These are phyloP conservation scores for Escovopsis weberi DNA, from an alignment of 2,329 filamentous ascomycete genomes.

Conservation along the genomic window DNA sequence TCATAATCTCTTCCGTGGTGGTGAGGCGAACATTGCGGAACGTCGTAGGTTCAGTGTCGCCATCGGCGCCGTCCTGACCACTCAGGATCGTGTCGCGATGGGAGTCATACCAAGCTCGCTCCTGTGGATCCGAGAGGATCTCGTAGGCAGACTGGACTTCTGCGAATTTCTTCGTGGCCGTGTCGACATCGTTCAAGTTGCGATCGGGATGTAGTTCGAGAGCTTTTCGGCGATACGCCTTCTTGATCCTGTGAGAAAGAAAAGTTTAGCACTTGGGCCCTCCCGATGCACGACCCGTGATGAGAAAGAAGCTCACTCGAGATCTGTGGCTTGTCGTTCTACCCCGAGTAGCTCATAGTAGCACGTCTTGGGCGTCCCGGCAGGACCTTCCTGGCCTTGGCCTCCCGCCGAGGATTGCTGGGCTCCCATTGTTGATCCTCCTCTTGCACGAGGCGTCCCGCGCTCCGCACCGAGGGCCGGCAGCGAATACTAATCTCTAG, in stretches of 20 bases:
- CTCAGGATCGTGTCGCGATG: slow-evolving; percentile 75
- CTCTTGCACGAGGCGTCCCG: background rate
- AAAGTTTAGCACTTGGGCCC: background rate
- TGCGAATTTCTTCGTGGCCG: slow-evolving; percentile 73
- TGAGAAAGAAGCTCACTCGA: slow-evolving; percentile 47
- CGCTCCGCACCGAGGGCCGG: background rate
- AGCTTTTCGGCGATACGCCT: slow-evolving; percentile 79
- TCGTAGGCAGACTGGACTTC: slow-evolving; percentile 90
- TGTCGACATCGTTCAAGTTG: slow-evolving; percentile 74
- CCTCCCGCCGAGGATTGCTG: slow-evolving; percentile 33
- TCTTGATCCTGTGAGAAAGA: slow-evolving; percentile 55
- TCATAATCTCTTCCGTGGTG: slow-evolving; percentile 63
- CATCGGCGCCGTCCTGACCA: slow-evolving; percentile 37
- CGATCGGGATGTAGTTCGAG: slow-evolving; percentile 90
- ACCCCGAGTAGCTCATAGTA: slow-evolving; percentile 78
- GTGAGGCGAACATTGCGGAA: slow-evolving; percentile 59
- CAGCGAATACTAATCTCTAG: background rate
- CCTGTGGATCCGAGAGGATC: slow-evolving; percentile 88
- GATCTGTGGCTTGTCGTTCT: slow-evolving; percentile 57
- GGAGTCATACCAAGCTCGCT: slow-evolving; percentile 94
- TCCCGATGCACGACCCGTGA: background rate
- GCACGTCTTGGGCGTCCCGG: slow-evolving; percentile 46
- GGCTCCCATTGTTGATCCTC: slow-evolving; percentile 32
- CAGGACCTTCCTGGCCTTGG: slow-evolving; percentile 16
- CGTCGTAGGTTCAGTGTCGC: slow-evolving; percentile 39